Evolutionary conservation across 2,329 filamentous ascomycete species (phyloP).

Genomic region (Pleomassaria siparia): DNA sequence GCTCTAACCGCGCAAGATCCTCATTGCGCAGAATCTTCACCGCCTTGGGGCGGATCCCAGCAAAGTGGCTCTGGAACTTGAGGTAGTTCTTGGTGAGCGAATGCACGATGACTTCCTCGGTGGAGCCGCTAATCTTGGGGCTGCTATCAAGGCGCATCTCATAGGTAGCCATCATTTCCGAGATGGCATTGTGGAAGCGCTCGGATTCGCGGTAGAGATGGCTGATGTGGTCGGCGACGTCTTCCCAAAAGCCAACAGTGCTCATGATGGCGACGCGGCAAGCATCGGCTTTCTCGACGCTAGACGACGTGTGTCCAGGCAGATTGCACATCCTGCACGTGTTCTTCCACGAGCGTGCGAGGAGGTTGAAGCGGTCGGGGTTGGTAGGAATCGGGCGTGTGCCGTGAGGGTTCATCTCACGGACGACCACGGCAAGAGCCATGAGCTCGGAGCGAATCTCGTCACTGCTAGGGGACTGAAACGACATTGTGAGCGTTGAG

Average conservation of each 20-base stretch:
- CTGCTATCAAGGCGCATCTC: conserved; percentile 18
- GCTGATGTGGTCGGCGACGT: conserved; percentile 9
- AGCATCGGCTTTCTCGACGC: conserved; percentile 10
- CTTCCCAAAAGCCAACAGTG: conserved; percentile 22
- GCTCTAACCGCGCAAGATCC: conserved; percentile 10
- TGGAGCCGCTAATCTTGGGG: conserved; percentile 8
- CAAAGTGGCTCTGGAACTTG: conserved; percentile 19
- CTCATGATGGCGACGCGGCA: conserved; percentile 18
- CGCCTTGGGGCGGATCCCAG: conserved; percentile 16
- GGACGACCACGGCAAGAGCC: conserved; percentile 14
- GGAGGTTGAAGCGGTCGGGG: conserved; percentile 19
- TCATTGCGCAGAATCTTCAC: conserved; percentile 9
- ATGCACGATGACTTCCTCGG: conserved; percentile 20
- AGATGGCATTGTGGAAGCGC: conserved; percentile 17
- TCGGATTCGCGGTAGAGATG: conserved; percentile 14
- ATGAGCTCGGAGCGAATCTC: conserved; percentile 2
- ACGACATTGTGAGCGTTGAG: background rate
- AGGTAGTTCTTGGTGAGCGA: conserved; percentile 19
- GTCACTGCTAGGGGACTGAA: background rate
- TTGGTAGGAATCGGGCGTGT: conserved; percentile 12
- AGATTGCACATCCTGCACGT: conserved; percentile 20
- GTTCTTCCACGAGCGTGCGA: conserved; percentile 16
- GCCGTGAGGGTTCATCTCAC: conserved; percentile 20
- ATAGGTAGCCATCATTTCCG: conserved; percentile 14
- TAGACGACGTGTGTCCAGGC: conserved; percentile 18